These are phyloP conservation scores for Hibiscus trionum DNA, from an alignment of 345 rosid genomes.

Conservation along the genomic window DNA sequence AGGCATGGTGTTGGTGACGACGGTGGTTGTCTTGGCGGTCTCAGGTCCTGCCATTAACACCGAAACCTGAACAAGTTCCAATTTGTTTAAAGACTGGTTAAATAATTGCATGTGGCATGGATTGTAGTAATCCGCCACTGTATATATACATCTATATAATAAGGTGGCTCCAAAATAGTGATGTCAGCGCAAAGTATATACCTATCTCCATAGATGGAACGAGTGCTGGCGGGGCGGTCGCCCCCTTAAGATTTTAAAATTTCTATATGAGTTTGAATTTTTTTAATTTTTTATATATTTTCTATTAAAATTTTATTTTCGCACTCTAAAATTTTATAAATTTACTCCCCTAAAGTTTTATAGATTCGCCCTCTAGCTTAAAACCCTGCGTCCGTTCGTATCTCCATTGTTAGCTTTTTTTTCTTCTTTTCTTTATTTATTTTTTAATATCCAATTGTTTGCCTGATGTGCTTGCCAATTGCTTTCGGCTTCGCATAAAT, in stretches of 20 bases:
- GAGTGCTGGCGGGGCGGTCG: too few species aligned
- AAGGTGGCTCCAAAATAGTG: conserved; percentile 5
- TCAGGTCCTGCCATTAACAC: conserved; percentile 31
- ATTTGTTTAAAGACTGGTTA: neutral
- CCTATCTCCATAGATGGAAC: conserved; percentile 4
- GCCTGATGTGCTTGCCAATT: neutral
- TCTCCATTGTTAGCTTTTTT: conserved; percentile 21
- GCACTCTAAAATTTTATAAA: neutral
- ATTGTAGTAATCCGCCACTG: neutral
- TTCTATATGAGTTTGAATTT: too few species aligned
- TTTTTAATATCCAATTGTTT: conserved; percentile 4
- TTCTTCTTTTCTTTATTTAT: neutral
- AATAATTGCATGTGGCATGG: conserved; percentile 12
- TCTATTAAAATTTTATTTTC: too few species aligned
- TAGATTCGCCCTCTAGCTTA: too few species aligned
- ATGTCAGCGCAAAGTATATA: neutral
- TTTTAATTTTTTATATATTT: too few species aligned
- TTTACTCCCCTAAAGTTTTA: too few species aligned
- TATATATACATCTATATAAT: neutral
- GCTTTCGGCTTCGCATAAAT: neutral
- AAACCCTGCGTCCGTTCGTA: neutral
- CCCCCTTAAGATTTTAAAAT: too few species aligned
- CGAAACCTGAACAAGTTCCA: neutral
- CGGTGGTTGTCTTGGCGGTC: conserved; percentile 14
- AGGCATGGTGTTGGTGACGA: neutral